phyloP scores from a whole-genome alignment of 495 filamentous ascomycete species.

The Hypoxylon lienhwacheense region DNA sequence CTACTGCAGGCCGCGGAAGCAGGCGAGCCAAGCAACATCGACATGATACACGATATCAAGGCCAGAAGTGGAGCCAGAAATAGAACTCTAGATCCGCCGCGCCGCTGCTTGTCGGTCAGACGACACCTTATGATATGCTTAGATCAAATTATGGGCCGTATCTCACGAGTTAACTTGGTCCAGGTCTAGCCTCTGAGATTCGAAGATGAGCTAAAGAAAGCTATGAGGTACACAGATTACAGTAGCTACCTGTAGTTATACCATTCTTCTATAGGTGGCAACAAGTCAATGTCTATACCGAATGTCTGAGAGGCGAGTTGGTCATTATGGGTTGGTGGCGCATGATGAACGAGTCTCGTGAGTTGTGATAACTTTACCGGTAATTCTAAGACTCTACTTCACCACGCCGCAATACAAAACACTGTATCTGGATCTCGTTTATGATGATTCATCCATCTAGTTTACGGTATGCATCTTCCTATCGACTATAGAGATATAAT shows the following conservation, averaged over 20 bases:
- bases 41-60: slow-evolving; percentile 42
- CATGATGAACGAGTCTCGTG: slow-evolving; percentile 40
- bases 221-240: slow-evolving; percentile 32
- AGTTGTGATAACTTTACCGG: slow-evolving; percentile 39
- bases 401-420: too few relatives aligned
- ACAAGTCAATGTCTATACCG: slow-evolving; percentile 44
- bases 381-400: too few relatives aligned
- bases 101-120: slow-evolving; percentile 41
- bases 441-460: too few relatives aligned
- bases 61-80: slow-evolving; percentile 31
- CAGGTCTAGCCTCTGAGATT: too few relatives aligned
- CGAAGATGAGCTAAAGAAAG: slow-evolving; percentile 37
- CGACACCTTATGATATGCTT: slow-evolving; percentile 39
- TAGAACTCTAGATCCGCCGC: slow-evolving; percentile 34
- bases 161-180: too few relatives aligned
- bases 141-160: background rate
- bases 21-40: slow-evolving; percentile 43
- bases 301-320: slow-evolving; percentile 43
- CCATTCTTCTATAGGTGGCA: slow-evolving; percentile 30
- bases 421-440: too few relatives aligned
- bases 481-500: too few relatives aligned
- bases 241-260: slow-evolving; percentile 40
- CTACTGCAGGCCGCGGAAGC: slow-evolving; percentile 34
- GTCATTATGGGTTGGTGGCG: slow-evolving; percentile 31
- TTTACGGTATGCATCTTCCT: too few relatives aligned